Evolutionary conservation across 2,329 filamentous ascomycete genomes (phyloP).

Genomic region (Botrytis cinerea): DNA sequence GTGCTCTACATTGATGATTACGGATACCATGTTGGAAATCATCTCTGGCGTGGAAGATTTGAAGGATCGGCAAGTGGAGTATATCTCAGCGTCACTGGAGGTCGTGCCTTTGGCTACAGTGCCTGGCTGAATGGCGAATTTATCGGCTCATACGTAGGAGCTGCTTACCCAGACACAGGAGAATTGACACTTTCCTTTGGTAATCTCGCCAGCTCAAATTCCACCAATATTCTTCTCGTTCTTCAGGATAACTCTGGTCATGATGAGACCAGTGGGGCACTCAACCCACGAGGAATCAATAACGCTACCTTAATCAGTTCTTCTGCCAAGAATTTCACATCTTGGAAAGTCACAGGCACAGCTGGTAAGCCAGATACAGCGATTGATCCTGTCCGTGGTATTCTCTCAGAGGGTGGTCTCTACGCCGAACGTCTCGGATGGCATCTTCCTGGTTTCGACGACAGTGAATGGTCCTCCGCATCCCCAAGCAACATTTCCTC

Average conservation of each 20-base stretch:
- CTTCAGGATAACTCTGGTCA: constrained; percentile 62
- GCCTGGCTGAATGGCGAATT: constrained; percentile 54
- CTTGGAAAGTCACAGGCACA: constrained; percentile 60
- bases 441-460: constrained; percentile 58
- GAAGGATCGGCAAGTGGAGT: constrained; percentile 37
- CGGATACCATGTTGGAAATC: constrained; percentile 47
- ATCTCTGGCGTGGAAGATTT: constrained; percentile 46
- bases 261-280: constrained; percentile 51
- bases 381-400: constrained; percentile 56
- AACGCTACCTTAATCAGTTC: constrained; percentile 51
- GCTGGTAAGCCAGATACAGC: constrained; percentile 49
- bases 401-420: constrained; percentile 59
- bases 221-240: constrained; percentile 52
- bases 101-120: constrained; percentile 26
- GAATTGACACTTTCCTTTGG: constrained; percentile 36
- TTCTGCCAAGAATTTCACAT: constrained; percentile 20
- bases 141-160: constrained; percentile 52
- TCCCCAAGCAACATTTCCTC: constrained; percentile 45
- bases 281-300: constrained; percentile 53
- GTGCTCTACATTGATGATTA: constrained; percentile 51
- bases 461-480: constrained; percentile 45
- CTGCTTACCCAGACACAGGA: constrained; percentile 42
- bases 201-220: constrained; percentile 45
- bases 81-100: constrained; percentile 28
- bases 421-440: constrained; percentile 58